Conservation (phyloP, 2,329 filamentous ascomycete species). For the Ciborinia camelliae region DNA sequence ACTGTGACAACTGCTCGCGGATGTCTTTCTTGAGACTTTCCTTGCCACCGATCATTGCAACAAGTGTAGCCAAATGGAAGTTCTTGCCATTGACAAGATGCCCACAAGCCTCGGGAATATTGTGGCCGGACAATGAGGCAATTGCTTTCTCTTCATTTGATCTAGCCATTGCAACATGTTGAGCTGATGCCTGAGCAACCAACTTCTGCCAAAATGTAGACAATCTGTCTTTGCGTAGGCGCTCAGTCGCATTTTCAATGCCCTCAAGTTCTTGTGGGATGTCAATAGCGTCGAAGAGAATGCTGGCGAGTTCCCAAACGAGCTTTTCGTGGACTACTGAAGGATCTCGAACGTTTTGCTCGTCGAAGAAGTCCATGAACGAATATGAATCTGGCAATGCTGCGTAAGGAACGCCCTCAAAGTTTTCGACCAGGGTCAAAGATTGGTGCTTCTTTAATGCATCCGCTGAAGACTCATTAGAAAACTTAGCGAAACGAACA, state of each 20-base stretch:
- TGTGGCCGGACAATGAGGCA: conserved; percentile 72
- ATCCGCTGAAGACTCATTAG: conserved; percentile 55
- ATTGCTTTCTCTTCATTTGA: conserved; percentile 81
- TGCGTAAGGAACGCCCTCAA: conserved; percentile 59
- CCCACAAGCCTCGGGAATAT: conserved; percentile 78
- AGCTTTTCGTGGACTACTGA: conserved; percentile 62
- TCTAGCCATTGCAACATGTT: conserved; percentile 54
- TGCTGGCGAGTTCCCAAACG: conserved; percentile 81
- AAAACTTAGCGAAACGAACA: conserved; percentile 61
- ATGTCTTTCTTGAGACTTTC: conserved; percentile 69
- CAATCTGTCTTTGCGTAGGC: conserved; percentile 59
- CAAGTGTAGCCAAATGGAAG: conserved; percentile 77
- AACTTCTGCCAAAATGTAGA: conserved; percentile 63
- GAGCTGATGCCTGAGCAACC: conserved; percentile 57
- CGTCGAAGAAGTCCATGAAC: conserved; percentile 49
- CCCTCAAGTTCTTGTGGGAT: conserved; percentile 43
- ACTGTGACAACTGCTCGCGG: conserved; percentile 74
- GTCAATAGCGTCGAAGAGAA: conserved; percentile 75
- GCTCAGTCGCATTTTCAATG: conserved; percentile 38
- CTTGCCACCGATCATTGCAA: conserved; percentile 77
- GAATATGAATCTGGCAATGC: conserved; percentile 45
- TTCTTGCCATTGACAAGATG: conserved; percentile 72
- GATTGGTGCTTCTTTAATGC: conserved; percentile 54
- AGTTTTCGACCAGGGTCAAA: conserved; percentile 51
- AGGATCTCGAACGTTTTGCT: conserved; percentile 41